Conservation (phyloP, 495 filamentous ascomycete species). For the Aspergillus bridgeri region DNA sequence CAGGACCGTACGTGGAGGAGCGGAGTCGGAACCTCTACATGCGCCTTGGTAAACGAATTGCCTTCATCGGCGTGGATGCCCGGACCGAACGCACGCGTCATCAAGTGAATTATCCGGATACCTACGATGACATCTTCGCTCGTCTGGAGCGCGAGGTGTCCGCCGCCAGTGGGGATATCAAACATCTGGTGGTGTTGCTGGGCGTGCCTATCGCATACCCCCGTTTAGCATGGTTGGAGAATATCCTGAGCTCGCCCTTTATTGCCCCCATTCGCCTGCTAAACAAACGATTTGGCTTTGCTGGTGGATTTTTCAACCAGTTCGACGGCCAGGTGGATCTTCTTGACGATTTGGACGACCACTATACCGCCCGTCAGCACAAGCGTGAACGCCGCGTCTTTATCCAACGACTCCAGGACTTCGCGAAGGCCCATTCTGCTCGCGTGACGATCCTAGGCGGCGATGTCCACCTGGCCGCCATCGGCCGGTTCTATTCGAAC, state of each 20-base stretch:
- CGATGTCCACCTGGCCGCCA: constrained; percentile 72
- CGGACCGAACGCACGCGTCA: constrained; percentile 88
- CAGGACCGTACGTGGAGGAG: constrained; percentile 78
- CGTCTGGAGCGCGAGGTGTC: constrained; percentile 63
- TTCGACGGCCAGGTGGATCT: constrained; percentile 91
- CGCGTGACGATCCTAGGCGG: constrained; percentile 83
- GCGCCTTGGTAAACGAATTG: constrained; percentile 78
- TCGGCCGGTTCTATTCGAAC: constrained; percentile 73
- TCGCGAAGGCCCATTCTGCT: constrained; percentile 67
- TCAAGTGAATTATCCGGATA: constrained; percentile 86
- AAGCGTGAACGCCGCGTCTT: constrained; percentile 80
- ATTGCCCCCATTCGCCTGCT: constrained; percentile 83
- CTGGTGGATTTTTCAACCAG: constrained; percentile 82
- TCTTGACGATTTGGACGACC: constrained; percentile 90
- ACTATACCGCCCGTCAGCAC: constrained; percentile 90
- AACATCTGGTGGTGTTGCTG: constrained; percentile 80
- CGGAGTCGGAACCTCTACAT: constrained; percentile 76
- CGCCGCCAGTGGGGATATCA: constrained; percentile 59
- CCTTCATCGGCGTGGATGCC: constrained; percentile 84
- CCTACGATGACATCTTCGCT: constrained; percentile 77
- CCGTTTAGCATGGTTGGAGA: constrained; percentile 89
- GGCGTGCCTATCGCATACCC: constrained; percentile 96
- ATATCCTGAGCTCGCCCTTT: constrained; percentile 78
- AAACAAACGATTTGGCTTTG: constrained; percentile 86
- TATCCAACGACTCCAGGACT: constrained; percentile 66